Conservation (phyloP, 2,329 filamentous ascomycete species). For the Pseudohalonectria lignicola region DNA sequence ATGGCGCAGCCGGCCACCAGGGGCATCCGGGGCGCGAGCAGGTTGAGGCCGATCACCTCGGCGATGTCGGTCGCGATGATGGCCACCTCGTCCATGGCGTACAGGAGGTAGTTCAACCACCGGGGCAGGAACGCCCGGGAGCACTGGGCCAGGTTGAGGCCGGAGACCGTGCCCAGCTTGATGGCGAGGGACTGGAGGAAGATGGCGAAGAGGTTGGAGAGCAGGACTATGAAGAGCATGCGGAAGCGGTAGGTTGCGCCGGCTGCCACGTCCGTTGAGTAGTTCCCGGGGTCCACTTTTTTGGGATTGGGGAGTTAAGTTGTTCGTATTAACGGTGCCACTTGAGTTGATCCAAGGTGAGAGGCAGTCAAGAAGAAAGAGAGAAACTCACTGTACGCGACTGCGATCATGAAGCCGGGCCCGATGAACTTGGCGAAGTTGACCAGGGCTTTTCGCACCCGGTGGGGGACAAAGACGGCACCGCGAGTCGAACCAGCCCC, state of each 20-base stretch:
- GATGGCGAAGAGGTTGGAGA: conserved; percentile 62
- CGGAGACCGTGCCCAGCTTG: conserved; percentile 59
- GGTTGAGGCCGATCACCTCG: conserved; percentile 60
- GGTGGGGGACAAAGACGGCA: neutral
- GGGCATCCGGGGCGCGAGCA: conserved; percentile 51
- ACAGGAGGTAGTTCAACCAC: conserved; percentile 54
- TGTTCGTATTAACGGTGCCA: too few species aligned
- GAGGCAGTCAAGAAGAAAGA: neutral
- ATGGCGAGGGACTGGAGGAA: conserved; percentile 58
- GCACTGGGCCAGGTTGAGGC: conserved; percentile 54
- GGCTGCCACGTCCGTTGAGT: conserved; percentile 45
- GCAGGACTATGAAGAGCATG: conserved; percentile 56
- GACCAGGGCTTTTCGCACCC: conserved; percentile 18
- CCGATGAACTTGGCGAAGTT: conserved; percentile 44
- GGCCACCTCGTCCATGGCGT: conserved; percentile 49
- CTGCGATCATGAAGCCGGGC: conserved; percentile 54
- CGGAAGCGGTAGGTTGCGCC: conserved; percentile 55
- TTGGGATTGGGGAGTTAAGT: neutral
- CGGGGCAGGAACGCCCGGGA: conserved; percentile 53
- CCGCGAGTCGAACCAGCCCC: too few species aligned
- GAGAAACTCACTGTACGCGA: conserved; percentile 39
- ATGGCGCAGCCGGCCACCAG: conserved; percentile 58
- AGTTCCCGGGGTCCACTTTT: conserved; percentile 52
- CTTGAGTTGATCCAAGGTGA: neutral
- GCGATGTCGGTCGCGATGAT: conserved; percentile 65